phyloP scores from a whole-genome alignment of 208 protist species.

The Acanthamoeba polyphaga region DNA sequence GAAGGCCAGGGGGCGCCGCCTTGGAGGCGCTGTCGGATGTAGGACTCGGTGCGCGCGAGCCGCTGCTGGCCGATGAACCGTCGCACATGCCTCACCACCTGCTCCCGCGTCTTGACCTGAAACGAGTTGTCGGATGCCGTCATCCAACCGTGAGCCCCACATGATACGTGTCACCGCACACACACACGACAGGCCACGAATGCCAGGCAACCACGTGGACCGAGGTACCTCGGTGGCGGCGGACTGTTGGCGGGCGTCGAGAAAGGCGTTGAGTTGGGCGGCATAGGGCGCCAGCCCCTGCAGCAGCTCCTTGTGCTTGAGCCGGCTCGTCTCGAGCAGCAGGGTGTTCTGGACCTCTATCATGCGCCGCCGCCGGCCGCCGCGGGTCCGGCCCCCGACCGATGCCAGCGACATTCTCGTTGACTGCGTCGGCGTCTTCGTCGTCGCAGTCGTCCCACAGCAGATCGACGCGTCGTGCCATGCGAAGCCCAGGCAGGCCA shows the following conservation, averaged over 20 bases:
- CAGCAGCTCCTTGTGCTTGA: not conserved
- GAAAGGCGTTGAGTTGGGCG: not conserved
- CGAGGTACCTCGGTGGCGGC: no score
- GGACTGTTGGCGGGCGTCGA: not conserved
- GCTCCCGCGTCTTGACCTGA: not conserved
- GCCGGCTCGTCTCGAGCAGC: not conserved
- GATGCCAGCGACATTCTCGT: not conserved
- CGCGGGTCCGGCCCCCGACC: no score
- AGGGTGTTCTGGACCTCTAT: not conserved
- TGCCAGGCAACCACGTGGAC: no score
- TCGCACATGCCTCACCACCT: not conserved
- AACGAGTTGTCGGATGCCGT: no score
- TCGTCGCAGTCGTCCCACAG: not conserved
- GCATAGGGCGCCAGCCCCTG: not conserved
- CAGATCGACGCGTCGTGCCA: constrained; percentile 3
- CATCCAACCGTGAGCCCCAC: not conserved
- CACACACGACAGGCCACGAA: no score
- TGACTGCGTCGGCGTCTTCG: not conserved
- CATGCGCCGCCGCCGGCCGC: no score
- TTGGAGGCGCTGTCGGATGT: not conserved
- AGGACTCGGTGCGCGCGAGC: not conserved
- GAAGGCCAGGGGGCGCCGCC: not conserved
- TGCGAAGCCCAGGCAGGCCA: constrained; percentile 16
- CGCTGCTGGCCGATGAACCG: not conserved
- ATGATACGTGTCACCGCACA: no score